Evolutionary conservation across 2,329 filamentous ascomycete species (phyloP), one percentile per base, ranked within the genome.

Genomic region (Fusarium sp.): DNA sequence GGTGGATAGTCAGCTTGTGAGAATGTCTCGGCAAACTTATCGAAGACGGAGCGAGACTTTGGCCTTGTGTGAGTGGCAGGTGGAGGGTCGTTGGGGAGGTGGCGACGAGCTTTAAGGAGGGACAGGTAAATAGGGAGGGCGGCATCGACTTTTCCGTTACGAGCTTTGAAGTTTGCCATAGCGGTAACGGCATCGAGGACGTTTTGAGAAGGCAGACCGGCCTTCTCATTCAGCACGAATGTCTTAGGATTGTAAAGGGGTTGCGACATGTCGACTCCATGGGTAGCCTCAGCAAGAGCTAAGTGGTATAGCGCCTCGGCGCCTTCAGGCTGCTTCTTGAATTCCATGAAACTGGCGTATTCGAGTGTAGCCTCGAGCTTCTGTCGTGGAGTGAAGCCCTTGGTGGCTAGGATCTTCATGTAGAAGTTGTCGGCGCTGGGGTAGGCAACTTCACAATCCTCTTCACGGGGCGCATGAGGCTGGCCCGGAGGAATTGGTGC

Each of bases 71-170:
- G 64, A 31, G 47, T 27, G 35, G 60, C 54, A 11, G 67, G 64
- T 1, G 77, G 77, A 17, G 77, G 73, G 18, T 76, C 66, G 3
- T 80, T 74, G 54, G 80, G 84, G 45, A 81, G 89, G 74, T 72
- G 89, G 78, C 91, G 89, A 23, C 93, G 89, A 11, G 93, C 91
- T 67, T 92, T 89, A 13, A 98, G 88, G 42, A 97, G 83, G 27
- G 94, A 97, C 39, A 97, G 84, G 73, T 97, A 91, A 50, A 97
- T 92, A 4, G 95, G 92, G 3, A 98, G 85, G 3, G 95, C 93
- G 6, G 84, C 80, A 9, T 87, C 79, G 18, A 93, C 75, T 68
- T 94, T 86, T 18, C 88, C 90, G 55, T 83, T 85, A 42, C 88
- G 85, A 9, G 94, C 95, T 69, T 90, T 88, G 79, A 96, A 91